Evolutionary conservation across 495 filamentous ascomycete genomes (phyloP).

Genomic region (Neurospora sp.): DNA sequence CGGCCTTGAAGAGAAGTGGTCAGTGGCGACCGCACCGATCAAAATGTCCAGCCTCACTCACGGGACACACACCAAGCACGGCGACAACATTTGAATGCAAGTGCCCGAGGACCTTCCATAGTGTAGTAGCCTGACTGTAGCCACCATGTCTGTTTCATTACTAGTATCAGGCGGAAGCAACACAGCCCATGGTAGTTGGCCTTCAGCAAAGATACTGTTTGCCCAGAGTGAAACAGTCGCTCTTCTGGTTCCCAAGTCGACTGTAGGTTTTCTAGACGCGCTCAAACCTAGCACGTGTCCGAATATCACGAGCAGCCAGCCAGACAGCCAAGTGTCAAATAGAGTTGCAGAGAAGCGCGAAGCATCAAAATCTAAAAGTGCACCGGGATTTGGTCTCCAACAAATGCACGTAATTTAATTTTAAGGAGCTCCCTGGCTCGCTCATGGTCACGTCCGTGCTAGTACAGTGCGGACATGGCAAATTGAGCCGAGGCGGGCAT

Average conservation of each 20-base stretch:
- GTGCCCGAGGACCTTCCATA: background rate
- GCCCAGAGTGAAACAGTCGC: background rate
- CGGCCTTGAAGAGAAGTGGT: background rate
- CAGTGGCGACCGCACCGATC: background rate
- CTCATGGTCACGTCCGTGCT: background rate
- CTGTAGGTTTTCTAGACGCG: background rate
- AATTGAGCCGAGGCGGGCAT: background rate
- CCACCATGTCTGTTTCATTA: background rate
- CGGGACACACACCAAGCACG: background rate
- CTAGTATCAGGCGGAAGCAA: background rate
- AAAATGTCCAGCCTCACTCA: background rate
- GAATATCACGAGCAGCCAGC: background rate
- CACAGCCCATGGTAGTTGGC: background rate
- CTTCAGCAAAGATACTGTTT: background rate
- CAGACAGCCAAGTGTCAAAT: background rate
- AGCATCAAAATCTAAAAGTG: background rate
- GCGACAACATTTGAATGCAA: background rate
- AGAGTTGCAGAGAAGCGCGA: background rate
- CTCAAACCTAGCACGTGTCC: background rate
- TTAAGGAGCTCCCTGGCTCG: background rate
- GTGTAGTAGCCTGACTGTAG: background rate
- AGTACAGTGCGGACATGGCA: background rate
- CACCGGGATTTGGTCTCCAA: background rate
- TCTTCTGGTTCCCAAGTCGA: background rate
- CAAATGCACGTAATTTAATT: background rate